Percentiles rank a stretch among this genome's conserved stretches.
Conservation (phyloP, 768 basidiomycete genomes). For the Termitomyces titanicus region DNA sequence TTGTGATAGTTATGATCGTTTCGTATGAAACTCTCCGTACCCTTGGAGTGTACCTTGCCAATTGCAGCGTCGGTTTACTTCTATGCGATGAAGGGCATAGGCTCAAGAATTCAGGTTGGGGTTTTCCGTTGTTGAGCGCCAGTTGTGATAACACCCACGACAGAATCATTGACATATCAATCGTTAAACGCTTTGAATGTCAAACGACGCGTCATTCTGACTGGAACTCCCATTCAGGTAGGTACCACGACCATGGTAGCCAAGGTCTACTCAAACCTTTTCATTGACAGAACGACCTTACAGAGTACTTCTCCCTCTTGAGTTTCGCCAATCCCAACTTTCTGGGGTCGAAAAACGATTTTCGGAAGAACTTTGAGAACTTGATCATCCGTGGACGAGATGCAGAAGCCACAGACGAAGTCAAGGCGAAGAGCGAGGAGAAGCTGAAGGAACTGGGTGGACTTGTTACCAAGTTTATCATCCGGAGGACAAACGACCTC, state of each 20-base stretch:
- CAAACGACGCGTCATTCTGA: conserved; percentile 87
- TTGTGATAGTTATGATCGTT: conserved; percentile 87
- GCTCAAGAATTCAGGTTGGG: conserved; percentile 86
- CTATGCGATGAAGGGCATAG: conserved; percentile 97
- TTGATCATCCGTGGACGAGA: conserved; percentile 89
- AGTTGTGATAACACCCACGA: not conserved
- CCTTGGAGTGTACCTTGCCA: conserved; percentile 69
- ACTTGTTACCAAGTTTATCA: conserved; percentile 91
- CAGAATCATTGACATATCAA: conserved; percentile 86
- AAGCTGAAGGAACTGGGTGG: conserved; percentile 89
- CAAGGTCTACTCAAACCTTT: not conserved
- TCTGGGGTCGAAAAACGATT: conserved; percentile 84
- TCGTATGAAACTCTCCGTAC: conserved; percentile 95
- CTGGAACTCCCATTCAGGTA: conserved; percentile 91
- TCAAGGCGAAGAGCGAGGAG: conserved; percentile 79
- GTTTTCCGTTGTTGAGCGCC: not conserved
- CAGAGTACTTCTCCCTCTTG: conserved; percentile 91
- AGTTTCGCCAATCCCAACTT: conserved; percentile 93
- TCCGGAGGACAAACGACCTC: conserved; percentile 89
- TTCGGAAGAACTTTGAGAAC: conserved; percentile 94
- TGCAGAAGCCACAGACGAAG: conserved; percentile 73
- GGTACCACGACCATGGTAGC: conserved; percentile 5
- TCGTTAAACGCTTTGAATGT: conserved; percentile 81
- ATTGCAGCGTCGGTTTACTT: conserved; percentile 84
- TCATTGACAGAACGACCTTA: conserved; percentile 72